Percentiles rank a stretch among this genome's conserved stretches.
Evolutionary conservation across 1,284 basidiomycete genomes (phyloP).

Genomic region (Agaricales sp.): DNA sequence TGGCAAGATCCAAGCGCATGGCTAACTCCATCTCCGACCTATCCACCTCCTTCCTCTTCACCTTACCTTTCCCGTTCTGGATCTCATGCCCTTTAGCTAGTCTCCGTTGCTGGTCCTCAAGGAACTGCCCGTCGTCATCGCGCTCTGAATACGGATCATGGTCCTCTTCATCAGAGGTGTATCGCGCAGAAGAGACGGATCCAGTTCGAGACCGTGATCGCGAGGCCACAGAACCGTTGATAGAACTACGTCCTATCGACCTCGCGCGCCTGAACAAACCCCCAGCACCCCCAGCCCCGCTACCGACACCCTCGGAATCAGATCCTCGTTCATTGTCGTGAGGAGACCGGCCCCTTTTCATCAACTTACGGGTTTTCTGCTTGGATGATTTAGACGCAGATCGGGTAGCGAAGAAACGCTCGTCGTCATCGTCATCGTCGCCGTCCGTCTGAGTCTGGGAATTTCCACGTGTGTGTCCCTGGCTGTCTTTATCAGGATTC

Average conservation of each 20-base stretch:
- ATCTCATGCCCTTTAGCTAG: too few species aligned
- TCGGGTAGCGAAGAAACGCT: slow-evolving; percentile 34
- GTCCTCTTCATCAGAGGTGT: slow-evolving; percentile 28
- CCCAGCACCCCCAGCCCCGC: too few species aligned
- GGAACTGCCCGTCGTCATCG: slow-evolving; percentile 26
- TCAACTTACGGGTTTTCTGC: slow-evolving; percentile 26
- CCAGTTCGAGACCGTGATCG: slow-evolving; percentile 9
- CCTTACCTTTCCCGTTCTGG: background rate
- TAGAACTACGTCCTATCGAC: slow-evolving; percentile 12
- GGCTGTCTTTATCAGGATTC: background rate
- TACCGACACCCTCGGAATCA: slow-evolving; percentile 28
- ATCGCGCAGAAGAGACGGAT: slow-evolving; percentile 28
- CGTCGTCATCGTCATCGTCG: slow-evolving; percentile 28
- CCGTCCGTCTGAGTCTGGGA: background rate
- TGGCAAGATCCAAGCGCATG: slow-evolving; percentile 65
- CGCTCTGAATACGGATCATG: slow-evolving; percentile 21
- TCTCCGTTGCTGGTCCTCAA: too few species aligned
- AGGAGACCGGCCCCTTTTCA: slow-evolving; percentile 48
- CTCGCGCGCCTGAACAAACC: slow-evolving; percentile 23
- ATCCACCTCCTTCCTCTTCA: slow-evolving; percentile 29
- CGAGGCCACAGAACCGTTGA: background rate
- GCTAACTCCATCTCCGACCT: slow-evolving; percentile 67
- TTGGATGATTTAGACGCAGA: slow-evolving; percentile 35
- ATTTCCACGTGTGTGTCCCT: background rate
- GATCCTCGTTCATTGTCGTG: slow-evolving; percentile 28